Percentiles rank a stretch among this genome's conserved stretches.
These are phyloP conservation scores for Heliocybe sulcata DNA, from an alignment of 1,284 basidiomycete species.

Conservation along the genomic window DNA sequence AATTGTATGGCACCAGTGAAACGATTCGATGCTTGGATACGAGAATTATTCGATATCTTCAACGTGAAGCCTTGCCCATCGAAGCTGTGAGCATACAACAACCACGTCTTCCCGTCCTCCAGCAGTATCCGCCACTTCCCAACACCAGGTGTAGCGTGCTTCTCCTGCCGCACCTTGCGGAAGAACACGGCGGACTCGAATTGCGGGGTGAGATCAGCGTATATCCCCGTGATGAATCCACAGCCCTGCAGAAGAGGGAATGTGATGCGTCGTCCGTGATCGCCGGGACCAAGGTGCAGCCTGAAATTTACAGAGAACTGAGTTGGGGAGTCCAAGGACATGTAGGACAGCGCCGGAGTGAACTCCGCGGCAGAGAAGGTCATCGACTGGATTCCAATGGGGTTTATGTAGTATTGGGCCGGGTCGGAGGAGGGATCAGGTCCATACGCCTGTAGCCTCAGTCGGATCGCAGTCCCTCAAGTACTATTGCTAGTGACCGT, in stretches of 20 bases:
- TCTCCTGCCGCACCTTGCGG: background rate
- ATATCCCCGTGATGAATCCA: conserved; percentile 1
- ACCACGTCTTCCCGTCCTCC: conserved; percentile 1
- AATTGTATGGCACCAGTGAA: background rate
- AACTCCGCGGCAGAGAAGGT: conserved; percentile 1
- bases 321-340: background rate
- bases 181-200: background rate
- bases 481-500: background rate
- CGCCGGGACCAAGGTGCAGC: background rate
- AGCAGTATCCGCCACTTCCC: background rate
- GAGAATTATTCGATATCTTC: background rate
- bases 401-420: background rate
- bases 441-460: background rate
- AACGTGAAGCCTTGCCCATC: background rate
- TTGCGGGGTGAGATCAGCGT: background rate
- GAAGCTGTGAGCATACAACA: background rate
- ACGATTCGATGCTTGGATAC: background rate
- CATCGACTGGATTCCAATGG: background rate
- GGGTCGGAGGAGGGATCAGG: background rate
- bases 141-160: background rate
- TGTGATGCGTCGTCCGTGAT: background rate
- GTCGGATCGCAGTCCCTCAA: background rate
- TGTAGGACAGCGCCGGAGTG: background rate
- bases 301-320: background rate
- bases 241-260: background rate